phyloP scores from a whole-genome alignment of 176 grass and related monocot species.

The Bothriochloa decipiens region DNA sequence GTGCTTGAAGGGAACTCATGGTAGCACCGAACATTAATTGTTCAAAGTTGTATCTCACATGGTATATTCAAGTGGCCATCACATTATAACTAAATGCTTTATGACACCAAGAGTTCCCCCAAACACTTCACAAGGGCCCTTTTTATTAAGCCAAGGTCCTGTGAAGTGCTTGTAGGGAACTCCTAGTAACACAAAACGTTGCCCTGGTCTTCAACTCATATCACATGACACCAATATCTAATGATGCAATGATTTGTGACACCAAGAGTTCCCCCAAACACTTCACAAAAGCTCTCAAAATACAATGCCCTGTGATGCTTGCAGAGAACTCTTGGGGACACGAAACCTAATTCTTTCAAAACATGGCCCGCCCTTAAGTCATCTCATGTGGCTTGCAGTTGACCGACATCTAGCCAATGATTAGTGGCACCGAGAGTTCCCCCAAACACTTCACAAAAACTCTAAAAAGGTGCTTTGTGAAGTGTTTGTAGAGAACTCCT shows the following conservation, averaged over 20 bases:
- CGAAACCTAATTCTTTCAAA: slow-evolving; percentile 38
- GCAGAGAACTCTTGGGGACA: slow-evolving; percentile 43
- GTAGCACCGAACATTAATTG: slow-evolving; percentile 18
- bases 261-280: slow-evolving; percentile 63
- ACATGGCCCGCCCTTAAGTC: not conserved
- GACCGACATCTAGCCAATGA: not conserved
- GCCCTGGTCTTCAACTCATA: not conserved
- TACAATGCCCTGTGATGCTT: slow-evolving; percentile 23
- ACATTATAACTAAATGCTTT: slow-evolving; percentile 17
- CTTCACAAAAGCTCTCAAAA: not conserved
- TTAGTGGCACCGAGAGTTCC: slow-evolving; percentile 45
- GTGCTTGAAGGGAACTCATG: slow-evolving; percentile 45
- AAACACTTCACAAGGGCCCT: slow-evolving; percentile 52
- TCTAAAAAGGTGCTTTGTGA: not conserved
- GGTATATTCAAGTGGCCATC: not conserved
- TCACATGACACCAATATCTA: not conserved
- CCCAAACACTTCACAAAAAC: slow-evolving; percentile 58
- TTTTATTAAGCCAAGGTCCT: not conserved
- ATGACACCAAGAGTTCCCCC: slow-evolving; percentile 50
- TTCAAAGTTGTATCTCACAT: not conserved
- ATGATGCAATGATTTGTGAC: slow-evolving; percentile 4
- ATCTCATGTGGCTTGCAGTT: not conserved
- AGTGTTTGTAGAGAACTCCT: slow-evolving; percentile 60
- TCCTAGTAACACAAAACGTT: slow-evolving; percentile 40
- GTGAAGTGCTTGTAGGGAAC: slow-evolving; percentile 57